Conservation (phyloP, 768 basidiomycete species). For the Agrocybe pediades region DNA sequence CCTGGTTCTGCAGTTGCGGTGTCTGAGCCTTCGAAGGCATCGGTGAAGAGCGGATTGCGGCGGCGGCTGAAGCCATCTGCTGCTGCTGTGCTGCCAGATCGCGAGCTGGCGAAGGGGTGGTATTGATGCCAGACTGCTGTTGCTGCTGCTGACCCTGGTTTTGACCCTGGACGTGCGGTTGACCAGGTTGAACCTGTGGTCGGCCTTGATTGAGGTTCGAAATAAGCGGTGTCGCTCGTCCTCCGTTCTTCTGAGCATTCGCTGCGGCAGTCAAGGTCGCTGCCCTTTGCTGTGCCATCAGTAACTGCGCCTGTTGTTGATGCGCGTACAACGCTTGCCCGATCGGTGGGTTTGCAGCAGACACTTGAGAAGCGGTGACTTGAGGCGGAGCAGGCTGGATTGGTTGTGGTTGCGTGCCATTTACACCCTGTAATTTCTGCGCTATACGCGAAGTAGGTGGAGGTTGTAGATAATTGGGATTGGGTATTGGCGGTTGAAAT, state of each 20-base stretch:
- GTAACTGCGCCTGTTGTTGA: conserved; percentile 11
- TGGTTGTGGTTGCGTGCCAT: conserved; percentile 3
- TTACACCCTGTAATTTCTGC: neutral
- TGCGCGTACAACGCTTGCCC: conserved; percentile 12
- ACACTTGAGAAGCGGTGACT: conserved; percentile 6
- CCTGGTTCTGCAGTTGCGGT: conserved; percentile 8
- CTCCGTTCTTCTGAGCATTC: conserved; percentile 16
- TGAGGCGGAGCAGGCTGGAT: conserved; percentile 12
- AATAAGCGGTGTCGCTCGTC: conserved; percentile 19
- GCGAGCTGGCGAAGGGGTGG: conserved; percentile 28
- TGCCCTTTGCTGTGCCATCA: conserved; percentile 20
- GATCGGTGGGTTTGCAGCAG: neutral
- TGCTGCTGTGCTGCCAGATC: conserved; percentile 32
- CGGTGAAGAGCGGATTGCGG: conserved; percentile 17
- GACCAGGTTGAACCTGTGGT: too few species aligned
- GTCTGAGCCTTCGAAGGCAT: conserved; percentile 28
- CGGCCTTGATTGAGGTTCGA: conserved; percentile 15
- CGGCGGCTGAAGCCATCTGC: conserved; percentile 21
- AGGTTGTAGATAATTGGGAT: conserved; percentile 2
- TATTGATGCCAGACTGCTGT: conserved; percentile 8
- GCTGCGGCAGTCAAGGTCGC: conserved; percentile 6
- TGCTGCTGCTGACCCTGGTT: conserved; percentile 26
- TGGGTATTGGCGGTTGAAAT: conserved; percentile 8
- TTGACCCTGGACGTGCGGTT: too few species aligned
- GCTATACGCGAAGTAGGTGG: neutral